Base-by-base conservation (phyloP, 371 early-diverging fungal species). In the Smittium culicis region DNA sequence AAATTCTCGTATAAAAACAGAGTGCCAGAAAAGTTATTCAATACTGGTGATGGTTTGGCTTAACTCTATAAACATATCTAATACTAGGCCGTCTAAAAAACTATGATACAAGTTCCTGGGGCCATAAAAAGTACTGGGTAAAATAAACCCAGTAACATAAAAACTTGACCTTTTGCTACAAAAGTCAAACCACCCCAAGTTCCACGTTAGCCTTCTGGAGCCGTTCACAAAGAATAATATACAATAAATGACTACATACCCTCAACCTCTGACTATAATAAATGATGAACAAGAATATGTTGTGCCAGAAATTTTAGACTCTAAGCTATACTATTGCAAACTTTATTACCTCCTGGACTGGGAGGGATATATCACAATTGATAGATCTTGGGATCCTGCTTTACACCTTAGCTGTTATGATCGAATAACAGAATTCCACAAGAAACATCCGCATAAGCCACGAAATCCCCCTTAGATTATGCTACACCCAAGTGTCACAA, bases 311-410 rank as follows among this genome's bases (percentile, higher is more conserved):
- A 31, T 64, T 29, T 33, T 64, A 16, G 64, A 64, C 33, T 59
- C 35, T 16, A 35, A 11, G 27, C 5, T 28, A 64, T 29, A 33
- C 5, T 54, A 64, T 34, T 5, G 33, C 60, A 64, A 64, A n/a
- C 28, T 54, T 24, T 28, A 64, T 28, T 64, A 64, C 64, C 5
- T 64, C 16, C 16, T 64, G 0, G 32, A 66, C 1, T 77, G 76
- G 77, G 32, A 69, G 20, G 73, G 73, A 61, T 66, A 72, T 33
- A 64, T 16, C 34, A 34, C 14, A 59, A 11, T 24, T 64, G 60
- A 64, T 29, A 25, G 60, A 35, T 54, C 64, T 64, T 64, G 64
- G 64, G 64, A 64, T 35, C 64, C 64, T 35, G 34, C 28, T 11
- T 3, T 35, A 28, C 5, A 64, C n/a, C 33, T 64, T 35, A n/a